A percentile compares a stretch with the other conserved stretches of the same genome.
phyloP scores from a whole-genome alignment of 2,329 filamentous ascomycete species.

The Chrysoporthe puriensis region DNA sequence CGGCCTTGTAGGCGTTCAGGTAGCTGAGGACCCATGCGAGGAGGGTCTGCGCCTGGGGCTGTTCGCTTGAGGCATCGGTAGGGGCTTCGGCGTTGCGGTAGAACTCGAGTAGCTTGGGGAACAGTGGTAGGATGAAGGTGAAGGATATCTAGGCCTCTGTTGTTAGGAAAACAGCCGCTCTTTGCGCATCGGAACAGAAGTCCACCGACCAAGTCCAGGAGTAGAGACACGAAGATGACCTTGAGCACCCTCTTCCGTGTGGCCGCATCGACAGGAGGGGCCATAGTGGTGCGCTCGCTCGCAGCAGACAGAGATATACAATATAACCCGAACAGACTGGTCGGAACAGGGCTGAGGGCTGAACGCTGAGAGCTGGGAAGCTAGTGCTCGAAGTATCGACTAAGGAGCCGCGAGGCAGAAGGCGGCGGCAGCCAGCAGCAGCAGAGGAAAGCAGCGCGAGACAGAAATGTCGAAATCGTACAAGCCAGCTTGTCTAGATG shows the following conservation, averaged over 20 bases:
- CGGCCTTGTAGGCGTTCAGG: slow-evolving; percentile 92
- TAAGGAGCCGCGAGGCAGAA: background rate
- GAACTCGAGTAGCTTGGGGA: slow-evolving; percentile 93
- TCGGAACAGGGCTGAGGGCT: background rate
- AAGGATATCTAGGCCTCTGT: slow-evolving; percentile 76
- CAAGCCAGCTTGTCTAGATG: slow-evolving; percentile 12
- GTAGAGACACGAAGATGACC: slow-evolving; percentile 85
- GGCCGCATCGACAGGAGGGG: slow-evolving; percentile 50
- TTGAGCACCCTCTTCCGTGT: slow-evolving; percentile 80
- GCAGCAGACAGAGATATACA: background rate
- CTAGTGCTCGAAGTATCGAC: background rate
- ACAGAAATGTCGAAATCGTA: background rate
- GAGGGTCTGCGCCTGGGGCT: slow-evolving; percentile 61
- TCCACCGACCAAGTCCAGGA: slow-evolving; percentile 79
- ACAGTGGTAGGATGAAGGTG: slow-evolving; percentile 96
- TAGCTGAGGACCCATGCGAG: slow-evolving; percentile 79
- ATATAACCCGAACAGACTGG: background rate
- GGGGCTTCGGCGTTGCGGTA: slow-evolving; percentile 83
- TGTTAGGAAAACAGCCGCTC: slow-evolving; percentile 24
- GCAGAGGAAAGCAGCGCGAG: background rate
- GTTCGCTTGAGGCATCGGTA: slow-evolving; percentile 45
- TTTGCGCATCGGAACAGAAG: background rate
- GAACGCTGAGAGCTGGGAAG: background rate
- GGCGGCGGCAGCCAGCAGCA: background rate
- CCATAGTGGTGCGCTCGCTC: slow-evolving; percentile 39